These are phyloP conservation scores for Pharnaceum exiguum DNA, from an alignment of 148 eudicot genomes.

Conservation along the genomic window DNA sequence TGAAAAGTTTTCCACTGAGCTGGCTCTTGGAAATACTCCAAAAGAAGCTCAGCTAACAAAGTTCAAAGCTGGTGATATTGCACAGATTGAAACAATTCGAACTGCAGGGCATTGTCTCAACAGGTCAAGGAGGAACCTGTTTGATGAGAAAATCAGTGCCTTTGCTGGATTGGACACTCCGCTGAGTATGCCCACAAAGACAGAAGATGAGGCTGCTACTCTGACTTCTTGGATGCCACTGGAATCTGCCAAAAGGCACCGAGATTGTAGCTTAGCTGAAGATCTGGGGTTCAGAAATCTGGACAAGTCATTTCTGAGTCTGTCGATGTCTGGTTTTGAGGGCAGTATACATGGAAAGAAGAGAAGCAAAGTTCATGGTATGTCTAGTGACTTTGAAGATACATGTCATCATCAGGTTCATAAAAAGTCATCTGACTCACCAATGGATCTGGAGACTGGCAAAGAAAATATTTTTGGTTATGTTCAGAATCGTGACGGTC, in stretches of 20 bases:
- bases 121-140: slow-evolving; percentile 19
- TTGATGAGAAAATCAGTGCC: slow-evolving; percentile 6
- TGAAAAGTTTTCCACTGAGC: slow-evolving; percentile 47
- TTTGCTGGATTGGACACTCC: slow-evolving; percentile 6
- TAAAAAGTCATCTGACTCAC: slow-evolving; percentile 32
- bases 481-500: slow-evolving; percentile 12
- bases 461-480: slow-evolving; percentile 11
- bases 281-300: slow-evolving; percentile 24
- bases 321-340: slow-evolving; percentile 33
- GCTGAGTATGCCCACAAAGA: slow-evolving; percentile 5
- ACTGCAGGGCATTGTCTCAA: slow-evolving; percentile 7
- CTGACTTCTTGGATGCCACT: slow-evolving; percentile 5
- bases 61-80: slow-evolving; percentile 8
- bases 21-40: slow-evolving; percentile 43
- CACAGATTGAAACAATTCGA: slow-evolving; percentile 14
- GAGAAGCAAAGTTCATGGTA: slow-evolving; percentile 29
- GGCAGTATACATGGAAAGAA: slow-evolving; percentile 28
- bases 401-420: slow-evolving; percentile 18
- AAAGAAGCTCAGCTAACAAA: slow-evolving; percentile 13
- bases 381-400: slow-evolving; percentile 25
- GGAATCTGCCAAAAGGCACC: slow-evolving; percentile 47
- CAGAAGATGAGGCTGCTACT: slow-evolving; percentile 8
- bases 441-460: slow-evolving; percentile 10
- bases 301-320: slow-evolving; percentile 49
- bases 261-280: slow-evolving; percentile 12